Percentiles rank a stretch among this genome's conserved stretches.
These are phyloP conservation scores for Allium fistulosum DNA, from an alignment of 106 monocot species.

Conservation along the genomic window DNA sequence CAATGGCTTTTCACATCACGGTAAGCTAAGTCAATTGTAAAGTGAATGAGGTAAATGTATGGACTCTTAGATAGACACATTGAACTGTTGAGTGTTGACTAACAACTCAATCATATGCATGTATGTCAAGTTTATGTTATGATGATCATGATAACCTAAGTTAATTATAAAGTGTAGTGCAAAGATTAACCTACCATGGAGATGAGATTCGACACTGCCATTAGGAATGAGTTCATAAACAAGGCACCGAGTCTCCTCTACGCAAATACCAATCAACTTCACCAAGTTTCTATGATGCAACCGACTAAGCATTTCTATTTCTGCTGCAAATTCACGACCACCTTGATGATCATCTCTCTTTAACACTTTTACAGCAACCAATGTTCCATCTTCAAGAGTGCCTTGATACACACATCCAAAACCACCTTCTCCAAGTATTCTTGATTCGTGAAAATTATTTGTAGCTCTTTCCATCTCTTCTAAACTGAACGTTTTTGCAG, in stretches of 20 bases:
- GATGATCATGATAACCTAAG: no score
- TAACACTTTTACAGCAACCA: conserved; percentile 83
- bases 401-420: conserved; percentile 86
- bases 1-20: no score
- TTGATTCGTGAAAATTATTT: conserved; percentile 52
- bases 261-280: conserved; percentile 84
- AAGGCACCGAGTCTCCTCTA: conserved; percentile 68
- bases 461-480: conserved; percentile 72
- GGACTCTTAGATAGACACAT: no score
- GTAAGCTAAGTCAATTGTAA: no score
- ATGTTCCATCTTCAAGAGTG: conserved; percentile 60
- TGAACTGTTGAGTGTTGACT: no score
- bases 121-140: no score
- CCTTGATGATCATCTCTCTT: conserved; percentile 87
- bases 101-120: no score
- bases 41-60: no score
- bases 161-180: no score
- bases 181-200: conserved; percentile 56
- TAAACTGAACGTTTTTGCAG: conserved; percentile 61
- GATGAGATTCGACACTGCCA: conserved; percentile 95
- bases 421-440: conserved; percentile 87
- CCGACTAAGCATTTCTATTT: conserved; percentile 94
- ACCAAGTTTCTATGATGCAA: conserved; percentile 96
- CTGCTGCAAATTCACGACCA: conserved; percentile 81
- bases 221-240: conserved; percentile 91